Percentiles rank a stretch among this genome's conserved stretches.
Conservation (phyloP, 176 grass and related monocot genomes). For the Tillandsia fasciculata region DNA sequence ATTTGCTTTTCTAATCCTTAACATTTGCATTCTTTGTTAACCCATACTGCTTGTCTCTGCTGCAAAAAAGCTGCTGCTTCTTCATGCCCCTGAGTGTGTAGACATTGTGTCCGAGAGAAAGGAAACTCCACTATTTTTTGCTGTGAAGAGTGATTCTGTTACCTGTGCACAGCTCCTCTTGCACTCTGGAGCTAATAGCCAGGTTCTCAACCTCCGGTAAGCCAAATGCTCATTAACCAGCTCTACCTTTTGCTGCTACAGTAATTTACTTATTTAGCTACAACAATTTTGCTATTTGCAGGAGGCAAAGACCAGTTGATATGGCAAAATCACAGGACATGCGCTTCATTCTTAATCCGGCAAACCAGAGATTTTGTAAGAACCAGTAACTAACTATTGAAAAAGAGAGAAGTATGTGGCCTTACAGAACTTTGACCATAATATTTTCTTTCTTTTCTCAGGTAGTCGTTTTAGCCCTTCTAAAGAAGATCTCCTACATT, state of each 20-base stretch:
- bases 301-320: slow-evolving; percentile 53
- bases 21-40: no score
- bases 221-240: slow-evolving; percentile 1
- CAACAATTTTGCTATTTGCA: slow-evolving; percentile 21
- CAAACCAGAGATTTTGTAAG: slow-evolving; percentile 35
- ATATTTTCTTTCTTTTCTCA: slow-evolving; percentile 7
- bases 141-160: slow-evolving; percentile 40
- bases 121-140: slow-evolving; percentile 57
- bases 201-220: slow-evolving; percentile 47
- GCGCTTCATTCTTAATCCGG: slow-evolving; percentile 43
- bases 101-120: slow-evolving; percentile 55
- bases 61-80: slow-evolving; percentile 38
- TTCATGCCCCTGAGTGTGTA: slow-evolving; percentile 44
- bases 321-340: slow-evolving; percentile 50
- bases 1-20: no score
- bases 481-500: slow-evolving; percentile 11
- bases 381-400: not conserved
- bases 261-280: not conserved
- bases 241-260: not conserved
- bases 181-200: slow-evolving; percentile 40
- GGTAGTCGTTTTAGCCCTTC: slow-evolving; percentile 20
- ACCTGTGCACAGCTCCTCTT: slow-evolving; percentile 42
- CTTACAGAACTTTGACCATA: not conserved
- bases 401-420: not conserved
- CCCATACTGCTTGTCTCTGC: slow-evolving; percentile 11